Percentiles rank a stretch among this genome's conserved stretches.
These are phyloP conservation scores for Encephalitozoon cuniculi DNA, from an alignment of 371 early-diverging fungal species.

Conservation along the genomic window DNA sequence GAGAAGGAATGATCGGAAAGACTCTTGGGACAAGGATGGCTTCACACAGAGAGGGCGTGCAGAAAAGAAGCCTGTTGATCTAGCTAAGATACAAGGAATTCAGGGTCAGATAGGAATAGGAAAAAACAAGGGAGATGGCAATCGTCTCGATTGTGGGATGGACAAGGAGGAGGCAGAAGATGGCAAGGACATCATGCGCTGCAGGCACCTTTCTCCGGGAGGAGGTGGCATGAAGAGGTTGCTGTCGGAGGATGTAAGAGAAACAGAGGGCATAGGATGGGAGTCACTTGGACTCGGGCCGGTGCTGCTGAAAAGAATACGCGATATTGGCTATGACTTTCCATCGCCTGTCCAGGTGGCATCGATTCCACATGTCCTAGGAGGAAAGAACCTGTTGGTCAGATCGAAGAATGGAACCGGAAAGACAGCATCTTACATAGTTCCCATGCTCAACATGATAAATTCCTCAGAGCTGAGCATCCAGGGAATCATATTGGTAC, in stretches of 20 bases:
- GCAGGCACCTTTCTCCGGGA: too few species aligned
- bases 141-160: too few species aligned
- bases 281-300: constrained; percentile 74
- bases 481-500: constrained; percentile 71
- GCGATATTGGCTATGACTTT: constrained; percentile 93
- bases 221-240: not conserved
- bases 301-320: constrained; percentile 79
- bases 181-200: not conserved
- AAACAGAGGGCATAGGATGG: not conserved
- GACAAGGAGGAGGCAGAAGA: not conserved
- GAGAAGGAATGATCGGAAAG: not conserved
- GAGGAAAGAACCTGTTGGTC: constrained; percentile 68
- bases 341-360: constrained; percentile 63
- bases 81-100: not conserved
- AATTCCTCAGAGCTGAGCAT: constrained; percentile 62
- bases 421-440: constrained; percentile 84
- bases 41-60: too few species aligned
- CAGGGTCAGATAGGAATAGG: not conserved
- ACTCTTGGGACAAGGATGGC: not conserved
- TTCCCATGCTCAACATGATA: constrained; percentile 64
- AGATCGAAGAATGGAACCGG: constrained; percentile 93
- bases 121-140: not conserved
- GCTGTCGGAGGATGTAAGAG: not conserved
- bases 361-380: constrained; percentile 44
- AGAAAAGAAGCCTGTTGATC: not conserved